Evolutionary conservation across 2,329 filamentous ascomycete species (phyloP).

Genomic region (Epichloe uncinata): DNA sequence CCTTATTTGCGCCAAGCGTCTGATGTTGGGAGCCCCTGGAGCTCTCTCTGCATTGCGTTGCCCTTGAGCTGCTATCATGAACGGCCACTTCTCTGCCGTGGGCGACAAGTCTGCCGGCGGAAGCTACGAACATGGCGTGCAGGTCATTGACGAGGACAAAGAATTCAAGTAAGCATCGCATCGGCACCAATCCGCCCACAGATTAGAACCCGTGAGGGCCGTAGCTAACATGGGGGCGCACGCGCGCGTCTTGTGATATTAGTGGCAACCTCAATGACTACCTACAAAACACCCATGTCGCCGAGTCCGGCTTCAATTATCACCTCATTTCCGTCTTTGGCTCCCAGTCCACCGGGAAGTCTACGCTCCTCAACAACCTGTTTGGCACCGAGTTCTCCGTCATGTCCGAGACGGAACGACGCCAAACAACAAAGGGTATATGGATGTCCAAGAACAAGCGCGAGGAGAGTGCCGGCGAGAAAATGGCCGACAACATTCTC

Average conservation of each 20-base stretch:
- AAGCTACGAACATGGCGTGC: slow-evolving; percentile 83
- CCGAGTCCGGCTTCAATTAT: slow-evolving; percentile 93
- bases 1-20: not conserved
- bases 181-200: not conserved
- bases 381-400: slow-evolving; percentile 95
- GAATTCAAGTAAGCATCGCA: slow-evolving; percentile 68
- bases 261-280: slow-evolving; percentile 73
- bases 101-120: slow-evolving; percentile 50
- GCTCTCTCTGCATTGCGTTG: not conserved
- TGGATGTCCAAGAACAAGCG: slow-evolving; percentile 98
- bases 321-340: slow-evolving; percentile 98
- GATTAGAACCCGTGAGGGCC: not conserved
- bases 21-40: slow-evolving; percentile 2
- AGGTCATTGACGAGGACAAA: slow-evolving; percentile 87
- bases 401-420: slow-evolving; percentile 88
- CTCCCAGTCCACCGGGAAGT: slow-evolving; percentile 97
- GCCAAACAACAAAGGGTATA: slow-evolving; percentile 97
- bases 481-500: slow-evolving; percentile 93
- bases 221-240: not conserved
- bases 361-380: slow-evolving; percentile 86
- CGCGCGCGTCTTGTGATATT: slow-evolving; percentile 4
- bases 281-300: slow-evolving; percentile 64
- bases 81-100: slow-evolving; percentile 67
- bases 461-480: slow-evolving; percentile 31
- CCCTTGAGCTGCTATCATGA: slow-evolving; percentile 37